These are phyloP conservation scores for Pichia manshurica DNA, from an alignment of 805 yeast species.

Conservation along the genomic window DNA sequence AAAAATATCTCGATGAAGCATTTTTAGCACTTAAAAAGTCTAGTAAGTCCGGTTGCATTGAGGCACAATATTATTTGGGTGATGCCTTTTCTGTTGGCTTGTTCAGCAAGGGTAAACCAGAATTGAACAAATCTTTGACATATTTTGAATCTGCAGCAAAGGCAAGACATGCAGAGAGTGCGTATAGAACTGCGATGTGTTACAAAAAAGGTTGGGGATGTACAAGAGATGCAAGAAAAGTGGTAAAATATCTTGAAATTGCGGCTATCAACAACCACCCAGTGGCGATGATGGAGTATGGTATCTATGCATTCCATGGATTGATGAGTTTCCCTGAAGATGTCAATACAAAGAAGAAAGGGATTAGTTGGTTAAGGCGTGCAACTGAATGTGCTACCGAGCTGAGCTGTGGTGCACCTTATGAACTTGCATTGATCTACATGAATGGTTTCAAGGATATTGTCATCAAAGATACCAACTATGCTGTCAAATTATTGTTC, in stretches of 20 bases:
- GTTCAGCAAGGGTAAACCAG: constrained; percentile 57
- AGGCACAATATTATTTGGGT: constrained; percentile 89
- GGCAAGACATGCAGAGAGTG: constrained; percentile 86
- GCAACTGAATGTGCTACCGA: constrained; percentile 83
- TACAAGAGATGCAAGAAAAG: constrained; percentile 79
- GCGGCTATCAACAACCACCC: constrained; percentile 93
- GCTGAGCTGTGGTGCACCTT: constrained; percentile 88
- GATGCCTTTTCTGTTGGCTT: constrained; percentile 86
- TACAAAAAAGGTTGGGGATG: constrained; percentile 94
- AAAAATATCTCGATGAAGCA: constrained; percentile 72
- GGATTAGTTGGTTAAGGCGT: constrained; percentile 87
- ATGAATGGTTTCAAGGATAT: constrained; percentile 82
- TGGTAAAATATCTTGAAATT: constrained; percentile 72
- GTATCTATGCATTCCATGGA: constrained; percentile 77
- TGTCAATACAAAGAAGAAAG: constrained; percentile 69
- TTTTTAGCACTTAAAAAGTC: constrained; percentile 43
- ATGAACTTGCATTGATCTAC: constrained; percentile 80
- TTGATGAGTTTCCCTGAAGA: constrained; percentile 75
- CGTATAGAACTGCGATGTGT: constrained; percentile 86
- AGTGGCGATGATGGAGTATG: constrained; percentile 93
- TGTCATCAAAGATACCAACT: constrained; percentile 73
- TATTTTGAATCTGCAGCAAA: constrained; percentile 88
- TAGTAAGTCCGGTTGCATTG: constrained; percentile 41
- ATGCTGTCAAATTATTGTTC: constrained; percentile 79
- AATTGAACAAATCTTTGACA: constrained; percentile 66